Conservation (phyloP, 352 stramenopile species). For the Stramenopiles sp. region DNA sequence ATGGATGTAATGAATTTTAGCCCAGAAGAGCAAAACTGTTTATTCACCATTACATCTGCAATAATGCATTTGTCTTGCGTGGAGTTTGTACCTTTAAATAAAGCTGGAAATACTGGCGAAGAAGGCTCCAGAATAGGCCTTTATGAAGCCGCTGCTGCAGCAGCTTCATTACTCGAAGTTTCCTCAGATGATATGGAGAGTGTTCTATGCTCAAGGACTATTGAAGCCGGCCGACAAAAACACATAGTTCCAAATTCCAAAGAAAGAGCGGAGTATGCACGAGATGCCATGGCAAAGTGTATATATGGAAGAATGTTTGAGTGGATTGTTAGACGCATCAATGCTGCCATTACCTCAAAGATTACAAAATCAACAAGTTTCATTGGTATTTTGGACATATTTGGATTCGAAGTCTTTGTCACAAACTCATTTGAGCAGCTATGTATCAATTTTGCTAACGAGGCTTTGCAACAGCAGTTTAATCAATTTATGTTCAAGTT, state of each 20-base stretch:
- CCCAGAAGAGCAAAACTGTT: slow-evolving; percentile 56
- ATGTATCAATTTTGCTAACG: slow-evolving; percentile 89
- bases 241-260: slow-evolving; percentile 26
- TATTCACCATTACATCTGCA: slow-evolving; percentile 70
- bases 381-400: slow-evolving; percentile 95
- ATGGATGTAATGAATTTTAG: slow-evolving; percentile 56
- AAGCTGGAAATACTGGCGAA: slow-evolving; percentile 30
- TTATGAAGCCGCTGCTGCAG: slow-evolving; percentile 34
- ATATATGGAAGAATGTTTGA: slow-evolving; percentile 65
- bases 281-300: slow-evolving; percentile 63
- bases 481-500: slow-evolving; percentile 74
- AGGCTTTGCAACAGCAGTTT: slow-evolving; percentile 78
- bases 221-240: slow-evolving; percentile 73
- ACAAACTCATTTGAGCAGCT: slow-evolving; percentile 88
- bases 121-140: slow-evolving; percentile 37
- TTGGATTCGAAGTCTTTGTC: slow-evolving; percentile 94
- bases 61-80: slow-evolving; percentile 85
- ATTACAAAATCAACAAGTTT: slow-evolving; percentile 26
- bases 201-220: slow-evolving; percentile 67
- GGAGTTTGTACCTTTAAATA: slow-evolving; percentile 42
- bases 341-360: slow-evolving; percentile 38
- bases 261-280: slow-evolving; percentile 24
- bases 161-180: slow-evolving; percentile 58
- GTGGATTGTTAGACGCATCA: slow-evolving; percentile 65
- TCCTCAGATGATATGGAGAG: slow-evolving; percentile 55